phyloP scores from a whole-genome alignment of 306 rosid species.

The Corylus americana region DNA sequence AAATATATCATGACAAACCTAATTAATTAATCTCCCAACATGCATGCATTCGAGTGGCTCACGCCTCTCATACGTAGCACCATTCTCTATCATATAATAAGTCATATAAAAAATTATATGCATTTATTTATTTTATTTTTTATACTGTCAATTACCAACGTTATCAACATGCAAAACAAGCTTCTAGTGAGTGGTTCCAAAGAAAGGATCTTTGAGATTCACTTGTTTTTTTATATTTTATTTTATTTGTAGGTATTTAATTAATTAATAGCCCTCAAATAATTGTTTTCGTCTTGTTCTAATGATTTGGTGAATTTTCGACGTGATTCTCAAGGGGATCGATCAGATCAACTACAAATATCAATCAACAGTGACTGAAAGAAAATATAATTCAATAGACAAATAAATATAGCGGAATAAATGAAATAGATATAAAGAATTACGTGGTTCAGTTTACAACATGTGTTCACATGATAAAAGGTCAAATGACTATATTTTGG shows the following conservation, averaged over 20 bases:
- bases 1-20: too few relatives aligned
- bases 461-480: too few relatives aligned
- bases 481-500: too few relatives aligned
- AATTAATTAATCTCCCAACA: too few relatives aligned
- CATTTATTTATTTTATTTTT: not conserved
- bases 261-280: not conserved
- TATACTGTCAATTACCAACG: not conserved
- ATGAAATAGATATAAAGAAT: too few relatives aligned
- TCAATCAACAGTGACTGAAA: not conserved
- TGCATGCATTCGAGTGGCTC: slow-evolving; percentile 38
- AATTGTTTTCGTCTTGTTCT: not conserved
- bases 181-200: not conserved
- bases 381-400: too few relatives aligned
- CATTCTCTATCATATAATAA: slow-evolving; percentile 38
- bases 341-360: not conserved
- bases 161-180: not conserved
- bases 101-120: not conserved
- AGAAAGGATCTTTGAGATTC: not conserved
- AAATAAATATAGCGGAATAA: not conserved
- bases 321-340: not conserved
- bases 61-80: slow-evolving; percentile 41
- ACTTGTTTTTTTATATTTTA: not conserved
- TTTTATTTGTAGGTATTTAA: not conserved
- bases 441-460: too few relatives aligned
- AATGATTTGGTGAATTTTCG: not conserved